Base-by-base conservation (phyloP, 2,329 filamentous ascomycete species). In the Seiridium unicorne region DNA sequence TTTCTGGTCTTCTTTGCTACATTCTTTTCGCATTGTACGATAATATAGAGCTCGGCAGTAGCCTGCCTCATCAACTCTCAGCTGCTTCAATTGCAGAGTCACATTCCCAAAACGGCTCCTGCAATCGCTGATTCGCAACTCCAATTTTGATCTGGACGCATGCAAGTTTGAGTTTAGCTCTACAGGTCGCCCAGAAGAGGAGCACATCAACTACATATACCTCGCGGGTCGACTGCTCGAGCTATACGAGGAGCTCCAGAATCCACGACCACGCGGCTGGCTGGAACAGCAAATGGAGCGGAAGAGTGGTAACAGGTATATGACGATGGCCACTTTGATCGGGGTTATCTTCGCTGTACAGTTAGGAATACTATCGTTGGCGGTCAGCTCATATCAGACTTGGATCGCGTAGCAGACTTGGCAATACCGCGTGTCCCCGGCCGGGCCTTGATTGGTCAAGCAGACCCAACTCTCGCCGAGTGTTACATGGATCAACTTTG, bases 241-340 rank as follows among this genome's bases (percentile, higher is more conserved):
- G 11, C 51, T 62, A 8, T 57, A 62, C 44, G 61, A 61, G 8
- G 59, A 62, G 35, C 11, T 62, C 4, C 13, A 57, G 34, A 62
- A 61, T 48, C 61, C 61, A 7, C 51, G 54, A 11, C 61, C 59
- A 3, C 55, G 59, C 40, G 61, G 58, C 4, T 40, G 42, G 18
- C 32, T 59, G 49, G 58, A 59, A 40, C 55, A 48, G 40, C 46
- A 42, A 40, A 7, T 55, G 5, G 58, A 59, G 31, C 49, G 58
- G 3, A 55, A 48, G 40, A 59, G 40, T 32, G 58, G 51, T n/a
- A 49, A 49, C 4, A 36, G 58, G 9, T 55, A 59, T 48, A 40
- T 54, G 18, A 59, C 53, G 57, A 53, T 53, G 26, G 57, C 57
- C n/a, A 59, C 58, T 26, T 32, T 59, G 3, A 32, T 55, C 34